These are phyloP conservation scores for Taxawa tesnikishii DNA, from an alignment of 2,329 filamentous ascomycete species.

Conservation along the genomic window DNA sequence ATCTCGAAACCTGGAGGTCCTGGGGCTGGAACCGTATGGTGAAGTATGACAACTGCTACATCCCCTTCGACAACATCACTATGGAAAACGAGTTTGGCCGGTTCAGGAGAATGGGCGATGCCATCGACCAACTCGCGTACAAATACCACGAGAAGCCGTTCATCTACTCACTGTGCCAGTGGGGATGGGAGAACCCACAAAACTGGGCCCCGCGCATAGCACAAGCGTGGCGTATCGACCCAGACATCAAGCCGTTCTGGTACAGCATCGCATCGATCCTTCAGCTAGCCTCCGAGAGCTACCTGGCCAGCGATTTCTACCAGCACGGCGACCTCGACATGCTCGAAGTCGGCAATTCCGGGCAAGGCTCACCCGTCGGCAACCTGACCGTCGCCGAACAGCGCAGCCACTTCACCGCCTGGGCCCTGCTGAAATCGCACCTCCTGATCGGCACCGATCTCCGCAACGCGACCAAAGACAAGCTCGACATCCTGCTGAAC, in stretches of 20 bases:
- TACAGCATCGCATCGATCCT: constrained; percentile 13
- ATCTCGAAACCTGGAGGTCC: constrained; percentile 10
- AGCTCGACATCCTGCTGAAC: constrained; percentile 13
- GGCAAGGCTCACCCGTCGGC: constrained; percentile 15
- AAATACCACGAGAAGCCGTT: constrained; percentile 8
- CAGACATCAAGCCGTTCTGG: constrained; percentile 16
- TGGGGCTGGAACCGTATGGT: constrained; percentile 12
- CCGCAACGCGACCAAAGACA: constrained; percentile 11
- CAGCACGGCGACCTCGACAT: constrained; percentile 13
- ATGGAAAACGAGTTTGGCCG: constrained; percentile 16
- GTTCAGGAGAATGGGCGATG: constrained; percentile 15
- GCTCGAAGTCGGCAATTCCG: constrained; percentile 14
- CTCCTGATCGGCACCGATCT: constrained; percentile 13
- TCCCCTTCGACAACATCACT: constrained; percentile 16
- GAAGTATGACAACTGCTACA: constrained; percentile 17
- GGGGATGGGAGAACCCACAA: constrained; percentile 12
- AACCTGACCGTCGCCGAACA: constrained; percentile 12
- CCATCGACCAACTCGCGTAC: constrained; percentile 13
- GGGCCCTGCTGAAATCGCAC: constrained; percentile 13
- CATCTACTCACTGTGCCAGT: constrained; percentile 11
- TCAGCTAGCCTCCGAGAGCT: constrained; percentile 13
- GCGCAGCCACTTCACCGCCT: constrained; percentile 11
- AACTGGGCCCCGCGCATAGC: constrained; percentile 9
- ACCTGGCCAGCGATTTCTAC: constrained; percentile 11
- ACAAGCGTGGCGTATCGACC: constrained; percentile 12